Evolutionary conservation across 1,139 yeast species (phyloP), one percentile per base, ranked within the genome.

Genomic region (Kodamaea suecica): DNA sequence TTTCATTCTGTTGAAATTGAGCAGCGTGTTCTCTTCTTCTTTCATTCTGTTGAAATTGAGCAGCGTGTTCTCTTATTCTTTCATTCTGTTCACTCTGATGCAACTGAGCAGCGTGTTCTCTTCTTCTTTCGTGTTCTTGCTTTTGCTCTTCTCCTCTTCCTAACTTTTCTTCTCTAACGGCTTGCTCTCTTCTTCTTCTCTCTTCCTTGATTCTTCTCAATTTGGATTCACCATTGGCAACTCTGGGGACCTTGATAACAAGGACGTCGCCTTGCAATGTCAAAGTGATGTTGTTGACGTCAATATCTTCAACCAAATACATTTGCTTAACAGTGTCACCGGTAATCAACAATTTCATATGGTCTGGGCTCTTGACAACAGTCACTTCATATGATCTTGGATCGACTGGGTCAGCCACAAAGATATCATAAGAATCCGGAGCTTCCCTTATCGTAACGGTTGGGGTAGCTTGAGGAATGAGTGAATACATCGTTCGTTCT

Each of bases 331-430:
- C 29, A 13, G 25, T 6, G 30, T 38, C 41, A 12, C 41, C 41
- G 9, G 25, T 14, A 10, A 38, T 27, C 25, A 35, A 23, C 36
- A 38, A 35, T 30, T 33, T 38, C 26, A 31, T 21, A 10, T 33
- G 23, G 14, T 31, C 41, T 2, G 29, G 17, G 9, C 35, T 14
- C 24, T 33, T 38, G 2, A 34, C 33, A 19, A 25, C 38, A 13
- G 37, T 24, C 7, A 35, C 34, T 19, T 38, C 41, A 12, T 38
- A 38, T 9, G 38, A 34, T 3, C 19, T 17, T 9, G 38, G 36
- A 25, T 38, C 29, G 13, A 15, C 9, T 6, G 41, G 41, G 24
- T 30, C 30, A 11, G 34, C 33, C 11, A 37, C 30, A 15, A 17
- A 31, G 8, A 37, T 23, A 10, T 37, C 35, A 27, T 31, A 37